phyloP scores from a whole-genome alignment of 345 rosid species.

The Leavenworthia alabamica region DNA sequence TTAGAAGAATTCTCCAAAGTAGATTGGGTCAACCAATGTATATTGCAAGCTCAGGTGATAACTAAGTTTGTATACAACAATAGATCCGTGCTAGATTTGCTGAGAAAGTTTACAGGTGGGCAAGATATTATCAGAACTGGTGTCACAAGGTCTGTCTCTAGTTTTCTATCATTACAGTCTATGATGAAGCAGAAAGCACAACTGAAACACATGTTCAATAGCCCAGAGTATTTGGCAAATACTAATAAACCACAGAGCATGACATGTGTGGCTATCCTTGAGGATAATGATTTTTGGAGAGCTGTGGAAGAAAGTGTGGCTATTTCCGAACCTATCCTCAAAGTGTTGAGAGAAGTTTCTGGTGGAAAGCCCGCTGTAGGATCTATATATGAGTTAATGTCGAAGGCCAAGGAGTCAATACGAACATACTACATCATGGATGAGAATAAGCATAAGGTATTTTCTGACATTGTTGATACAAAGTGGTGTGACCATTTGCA shows the following conservation, averaged over 20 bases:
- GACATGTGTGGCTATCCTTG: slow-evolving; percentile 46
- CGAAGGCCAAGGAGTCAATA: slow-evolving; percentile 72
- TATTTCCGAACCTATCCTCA: slow-evolving; percentile 76
- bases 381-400: slow-evolving; percentile 77
- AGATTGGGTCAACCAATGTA: slow-evolving; percentile 81
- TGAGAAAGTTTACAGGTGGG: slow-evolving; percentile 68
- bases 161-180: slow-evolving; percentile 63
- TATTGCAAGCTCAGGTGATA: slow-evolving; percentile 61
- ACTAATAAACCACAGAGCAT: slow-evolving; percentile 58
- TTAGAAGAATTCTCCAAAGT: slow-evolving; percentile 84
- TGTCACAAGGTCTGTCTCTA: slow-evolving; percentile 62
- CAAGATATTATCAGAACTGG: slow-evolving; percentile 71
- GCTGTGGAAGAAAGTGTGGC: slow-evolving; percentile 81
- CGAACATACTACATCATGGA: slow-evolving; percentile 88
- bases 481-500: slow-evolving; percentile 77
- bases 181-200: slow-evolving; percentile 66
- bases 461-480: slow-evolving; percentile 69
- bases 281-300: slow-evolving; percentile 78
- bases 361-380: slow-evolving; percentile 76
- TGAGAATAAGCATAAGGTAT: slow-evolving; percentile 70
- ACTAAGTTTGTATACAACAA: slow-evolving; percentile 68
- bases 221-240: slow-evolving; percentile 56
- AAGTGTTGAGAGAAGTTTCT: slow-evolving; percentile 75
- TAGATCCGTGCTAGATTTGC: slow-evolving; percentile 55
- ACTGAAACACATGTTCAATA: slow-evolving; percentile 66